Base-by-base conservation (phyloP, 495 filamentous ascomycete species). In the Talaromyces liani region DNA sequence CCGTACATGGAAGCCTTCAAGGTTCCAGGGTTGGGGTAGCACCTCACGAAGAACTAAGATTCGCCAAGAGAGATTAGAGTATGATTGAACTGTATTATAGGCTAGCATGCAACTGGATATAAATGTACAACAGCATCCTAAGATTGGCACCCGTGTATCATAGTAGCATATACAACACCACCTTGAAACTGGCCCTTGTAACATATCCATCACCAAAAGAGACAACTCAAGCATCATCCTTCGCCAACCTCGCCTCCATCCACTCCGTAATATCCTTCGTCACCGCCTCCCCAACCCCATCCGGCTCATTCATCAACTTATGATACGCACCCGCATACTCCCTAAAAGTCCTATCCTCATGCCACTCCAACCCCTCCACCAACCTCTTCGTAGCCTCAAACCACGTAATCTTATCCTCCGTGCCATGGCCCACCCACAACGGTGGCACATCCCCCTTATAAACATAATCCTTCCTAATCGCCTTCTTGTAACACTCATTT, bases 311-410 rank as follows among this genome's bases (percentile, higher is more conserved):
- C 75, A 94, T 90, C 67, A 96, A 71, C 77, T 67, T 68, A 74
- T 96, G 92, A 71, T 81, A 91, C 76, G 82, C 90, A 6, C 90
- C 92, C 55, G 90, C 87, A 69, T 93, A 96, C 7, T 76, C 67
- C 77, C 82, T 86, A 67, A 93, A 90, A 49, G 74, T 77, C 69
- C 84, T 87, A 70, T 96, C 90, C 62, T 79, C 70, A 9, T 88
- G 77, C 56, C 77, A 70, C 45, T 62, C 65, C 51, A 84, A 75
- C 58, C 69, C 57, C n/a, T 83, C 82, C 63, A 82, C 84, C 70
- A 88, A 88, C 61, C 70, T 78, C 77, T 85, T 85, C 22, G 79
- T 86, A 12, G 80, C 84, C 10, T 82, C 73, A 66, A 80, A 88
- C 66, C 81, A 83, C 3, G 87, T 88, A 27, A 89, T 76, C 70